These are phyloP conservation scores for Panicum virgatum DNA, from an alignment of 202 grass and related monocot species.

Conservation along the genomic window DNA sequence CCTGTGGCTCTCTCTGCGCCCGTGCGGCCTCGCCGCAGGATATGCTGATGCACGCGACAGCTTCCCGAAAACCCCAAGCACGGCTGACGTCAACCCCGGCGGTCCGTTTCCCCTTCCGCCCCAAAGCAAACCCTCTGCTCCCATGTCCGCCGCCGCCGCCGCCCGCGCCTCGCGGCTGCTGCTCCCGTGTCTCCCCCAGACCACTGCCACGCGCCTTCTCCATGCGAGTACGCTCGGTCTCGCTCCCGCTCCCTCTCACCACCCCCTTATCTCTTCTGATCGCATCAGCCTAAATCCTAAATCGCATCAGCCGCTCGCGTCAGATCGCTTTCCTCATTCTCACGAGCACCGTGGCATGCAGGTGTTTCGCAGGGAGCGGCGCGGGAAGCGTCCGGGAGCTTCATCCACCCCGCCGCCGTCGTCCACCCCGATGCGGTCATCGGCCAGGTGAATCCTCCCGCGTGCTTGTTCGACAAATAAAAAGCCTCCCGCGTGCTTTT, in stretches of 20 bases:
- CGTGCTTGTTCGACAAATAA: too few species aligned
- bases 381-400: conserved; percentile 20
- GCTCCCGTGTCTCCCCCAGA: conserved; percentile 10
- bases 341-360: not conserved
- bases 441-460: conserved; percentile 60
- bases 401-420: conserved; percentile 49
- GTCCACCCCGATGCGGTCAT: conserved; percentile 74
- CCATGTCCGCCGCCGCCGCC: conserved; percentile 42
- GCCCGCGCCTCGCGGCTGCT: conserved; percentile 9
- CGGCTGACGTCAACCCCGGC: conserved; percentile 4
- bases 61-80: not conserved
- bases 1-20: not conserved
- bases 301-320: not conserved
- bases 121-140: not conserved
- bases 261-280: not conserved
- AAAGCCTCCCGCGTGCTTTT: not conserved
- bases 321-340: conserved; percentile 7
- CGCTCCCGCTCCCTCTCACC: not conserved
- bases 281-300: not conserved
- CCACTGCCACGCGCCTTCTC: conserved; percentile 43
- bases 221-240: conserved; percentile 32
- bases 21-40: not conserved
- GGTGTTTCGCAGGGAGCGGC: conserved; percentile 35
- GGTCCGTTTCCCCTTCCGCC: not conserved
- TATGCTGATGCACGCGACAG: not conserved